Percentiles rank a stretch among this genome's conserved stretches.
Conservation (phyloP, 2,329 filamentous ascomycete species). For the Diaporthe sp. region DNA sequence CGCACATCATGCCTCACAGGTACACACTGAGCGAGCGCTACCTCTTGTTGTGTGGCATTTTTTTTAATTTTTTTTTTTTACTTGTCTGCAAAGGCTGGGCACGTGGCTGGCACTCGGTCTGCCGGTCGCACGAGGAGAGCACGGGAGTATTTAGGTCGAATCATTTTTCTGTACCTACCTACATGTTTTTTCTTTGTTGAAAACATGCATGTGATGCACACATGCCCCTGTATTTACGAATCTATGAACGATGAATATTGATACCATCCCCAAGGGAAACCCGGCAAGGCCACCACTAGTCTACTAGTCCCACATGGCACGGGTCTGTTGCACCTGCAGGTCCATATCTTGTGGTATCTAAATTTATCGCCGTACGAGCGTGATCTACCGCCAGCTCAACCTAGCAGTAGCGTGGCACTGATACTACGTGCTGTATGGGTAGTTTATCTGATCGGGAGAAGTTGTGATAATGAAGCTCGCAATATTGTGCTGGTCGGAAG, state of each 20-base stretch:
- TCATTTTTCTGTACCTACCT: conserved; percentile 29
- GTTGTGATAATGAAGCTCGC: neutral
- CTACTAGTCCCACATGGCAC: neutral
- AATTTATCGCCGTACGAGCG: neutral
- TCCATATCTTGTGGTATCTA: neutral
- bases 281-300: neutral
- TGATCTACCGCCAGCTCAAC: neutral
- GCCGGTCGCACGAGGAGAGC: conserved; percentile 29
- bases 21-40: conserved; percentile 18
- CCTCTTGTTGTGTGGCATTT: conserved; percentile 15
- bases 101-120: conserved; percentile 30
- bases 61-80: too few relatives aligned
- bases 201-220: conserved; percentile 31
- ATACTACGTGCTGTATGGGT: neutral
- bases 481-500: neutral
- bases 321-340: neutral
- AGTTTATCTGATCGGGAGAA: neutral
- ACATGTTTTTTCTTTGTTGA: neutral
- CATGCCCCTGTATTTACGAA: conserved; percentile 34
- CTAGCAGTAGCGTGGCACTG: neutral
- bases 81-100: conserved; percentile 14
- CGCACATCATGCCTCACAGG: neutral
- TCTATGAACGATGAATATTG: conserved; percentile 34
- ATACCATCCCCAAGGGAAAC: conserved; percentile 27
- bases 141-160: conserved; percentile 26